Conservation (phyloP, 2,329 filamentous ascomycete species). For the Talaromyces sp. region DNA sequence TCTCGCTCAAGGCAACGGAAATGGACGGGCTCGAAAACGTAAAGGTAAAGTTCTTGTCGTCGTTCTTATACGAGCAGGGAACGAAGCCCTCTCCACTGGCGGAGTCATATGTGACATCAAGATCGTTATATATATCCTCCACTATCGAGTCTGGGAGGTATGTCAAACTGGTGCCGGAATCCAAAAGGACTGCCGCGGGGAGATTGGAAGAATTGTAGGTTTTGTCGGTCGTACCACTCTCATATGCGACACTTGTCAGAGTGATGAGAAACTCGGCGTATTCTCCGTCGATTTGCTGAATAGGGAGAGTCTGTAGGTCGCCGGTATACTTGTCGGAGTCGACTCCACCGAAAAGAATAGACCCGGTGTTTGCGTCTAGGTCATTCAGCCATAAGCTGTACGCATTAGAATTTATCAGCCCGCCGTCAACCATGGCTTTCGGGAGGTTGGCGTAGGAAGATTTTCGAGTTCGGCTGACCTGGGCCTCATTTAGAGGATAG, state of each 20-base stretch:
- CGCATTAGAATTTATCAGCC: conserved; percentile 59
- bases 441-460: conserved; percentile 65
- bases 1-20: conserved; percentile 50
- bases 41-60: conserved; percentile 50
- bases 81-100: conserved; percentile 51
- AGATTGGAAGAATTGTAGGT: conserved; percentile 32
- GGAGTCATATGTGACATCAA: conserved; percentile 57
- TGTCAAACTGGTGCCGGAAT: conserved; percentile 38
- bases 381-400: conserved; percentile 76
- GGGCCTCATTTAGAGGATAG: conserved; percentile 68
- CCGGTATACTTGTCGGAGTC: conserved; percentile 62
- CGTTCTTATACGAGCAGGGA: conserved; percentile 48
- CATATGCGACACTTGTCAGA: conserved; percentile 53
- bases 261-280: conserved; percentile 65
- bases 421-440: conserved; percentile 56
- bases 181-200: conserved; percentile 34
- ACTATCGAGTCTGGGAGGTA: conserved; percentile 33
- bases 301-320: conserved; percentile 60
- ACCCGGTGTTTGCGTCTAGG: conserved; percentile 59
- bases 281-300: conserved; percentile 49
- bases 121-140: conserved; percentile 48
- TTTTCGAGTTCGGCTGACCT: conserved; percentile 46
- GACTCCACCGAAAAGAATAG: conserved; percentile 70
- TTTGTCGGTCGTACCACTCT: conserved; percentile 17
- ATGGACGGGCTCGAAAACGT: conserved; percentile 54